Conservation (phyloP, 176 grass and related monocot species). For the Ensete ventricosum region DNA sequence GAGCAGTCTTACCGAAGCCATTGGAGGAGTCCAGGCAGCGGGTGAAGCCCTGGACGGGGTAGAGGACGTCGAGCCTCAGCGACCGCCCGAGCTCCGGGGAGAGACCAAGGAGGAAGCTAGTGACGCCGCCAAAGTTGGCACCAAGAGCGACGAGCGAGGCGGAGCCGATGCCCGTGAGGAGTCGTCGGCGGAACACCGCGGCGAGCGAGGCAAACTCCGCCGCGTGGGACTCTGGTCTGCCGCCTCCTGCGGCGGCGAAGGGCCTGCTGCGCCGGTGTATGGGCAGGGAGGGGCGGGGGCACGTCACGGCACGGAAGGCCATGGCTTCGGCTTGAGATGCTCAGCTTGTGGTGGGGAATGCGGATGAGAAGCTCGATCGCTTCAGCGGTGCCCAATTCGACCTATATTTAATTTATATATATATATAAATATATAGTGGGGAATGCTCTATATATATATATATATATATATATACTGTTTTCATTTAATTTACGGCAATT, state of each 20-base stretch:
- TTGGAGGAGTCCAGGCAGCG: slow-evolving; percentile 68
- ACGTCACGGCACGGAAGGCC: slow-evolving; percentile 1
- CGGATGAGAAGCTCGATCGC: no score
- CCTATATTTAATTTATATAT: no score
- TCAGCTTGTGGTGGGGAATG: no score
- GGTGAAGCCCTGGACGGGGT: slow-evolving; percentile 75
- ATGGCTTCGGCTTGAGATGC: not conserved
- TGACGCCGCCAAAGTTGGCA: slow-evolving; percentile 74
- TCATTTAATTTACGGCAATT: no score
- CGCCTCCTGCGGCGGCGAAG: slow-evolving; percentile 5
- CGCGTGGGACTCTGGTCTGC: slow-evolving; percentile 11
- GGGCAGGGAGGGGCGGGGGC: not conserved
- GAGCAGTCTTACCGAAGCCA: slow-evolving; percentile 43
- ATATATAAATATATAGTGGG: no score
- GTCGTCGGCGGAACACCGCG: slow-evolving; percentile 61
- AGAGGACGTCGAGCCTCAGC: slow-evolving; percentile 74
- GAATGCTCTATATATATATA: no score
- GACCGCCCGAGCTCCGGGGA: slow-evolving; percentile 57
- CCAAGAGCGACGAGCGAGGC: slow-evolving; percentile 58
- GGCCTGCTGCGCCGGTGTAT: slow-evolving; percentile 15
- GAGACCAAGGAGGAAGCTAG: slow-evolving; percentile 85
- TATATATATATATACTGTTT: no score
- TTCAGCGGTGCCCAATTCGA: no score
- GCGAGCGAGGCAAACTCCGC: slow-evolving; percentile 67
- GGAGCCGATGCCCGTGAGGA: slow-evolving; percentile 39